These are phyloP conservation scores for Ichthyophthirius multifiliis DNA, from an alignment of 169 alveolate species.

Conservation along the genomic window DNA sequence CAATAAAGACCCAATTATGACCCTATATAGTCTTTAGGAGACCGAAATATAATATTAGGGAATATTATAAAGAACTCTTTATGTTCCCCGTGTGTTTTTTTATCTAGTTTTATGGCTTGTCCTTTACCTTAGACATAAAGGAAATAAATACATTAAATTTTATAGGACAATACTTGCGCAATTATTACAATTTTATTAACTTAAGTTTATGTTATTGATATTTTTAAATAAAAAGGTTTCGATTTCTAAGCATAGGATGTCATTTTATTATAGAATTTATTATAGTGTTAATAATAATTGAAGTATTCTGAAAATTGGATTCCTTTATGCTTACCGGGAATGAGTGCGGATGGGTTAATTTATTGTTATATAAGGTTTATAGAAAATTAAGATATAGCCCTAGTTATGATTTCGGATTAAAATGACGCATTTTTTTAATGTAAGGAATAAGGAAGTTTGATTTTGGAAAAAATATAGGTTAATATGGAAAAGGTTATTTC, in stretches of 20 bases:
- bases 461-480: neutral
- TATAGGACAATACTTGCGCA: neutral
- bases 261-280: constrained; percentile 36
- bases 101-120: constrained; percentile 2
- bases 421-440: constrained; percentile 23
- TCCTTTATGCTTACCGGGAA: constrained; percentile 60
- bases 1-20: constrained; percentile 27
- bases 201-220: constrained; percentile 17
- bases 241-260: constrained; percentile 33
- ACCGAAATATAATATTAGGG: constrained; percentile 14
- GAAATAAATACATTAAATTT: neutral
- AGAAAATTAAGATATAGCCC: constrained; percentile 26
- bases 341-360: constrained; percentile 51
- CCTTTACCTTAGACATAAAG: constrained; percentile 9
- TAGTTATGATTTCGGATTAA: constrained; percentile 27
- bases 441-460: neutral
- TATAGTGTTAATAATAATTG: constrained; percentile 40
- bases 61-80: constrained; percentile 24
- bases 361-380: constrained; percentile 17
- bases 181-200: constrained; percentile 1
- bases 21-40: constrained; percentile 12
- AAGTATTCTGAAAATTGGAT: constrained; percentile 58
- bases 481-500: neutral
- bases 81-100: constrained; percentile 22
- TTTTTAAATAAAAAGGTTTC: constrained; percentile 13